phyloP scores from a whole-genome alignment of 1,284 basidiomycete species.

The Boletus mariae region DNA sequence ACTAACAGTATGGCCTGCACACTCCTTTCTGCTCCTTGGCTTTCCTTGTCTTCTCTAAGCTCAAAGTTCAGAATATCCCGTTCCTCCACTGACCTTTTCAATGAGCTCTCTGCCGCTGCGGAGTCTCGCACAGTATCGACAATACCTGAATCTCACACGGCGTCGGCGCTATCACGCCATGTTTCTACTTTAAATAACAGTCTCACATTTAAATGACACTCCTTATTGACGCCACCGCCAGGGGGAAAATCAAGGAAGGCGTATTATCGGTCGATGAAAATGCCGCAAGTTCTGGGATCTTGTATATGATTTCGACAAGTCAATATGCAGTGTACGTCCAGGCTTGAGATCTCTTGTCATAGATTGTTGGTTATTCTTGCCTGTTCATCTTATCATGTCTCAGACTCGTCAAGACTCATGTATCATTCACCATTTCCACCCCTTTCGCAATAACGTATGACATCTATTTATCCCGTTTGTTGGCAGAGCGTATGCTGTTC shows the following conservation, averaged over 20 bases:
- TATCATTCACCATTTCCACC: neutral
- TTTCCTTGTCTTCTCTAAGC: neutral
- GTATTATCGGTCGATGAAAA: conserved; percentile 30
- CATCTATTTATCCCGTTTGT: neutral
- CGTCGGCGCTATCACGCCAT: conserved; percentile 13
- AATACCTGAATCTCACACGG: conserved; percentile 20
- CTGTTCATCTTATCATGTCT: neutral
- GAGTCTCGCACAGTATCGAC: neutral
- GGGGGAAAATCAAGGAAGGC: conserved; percentile 17
- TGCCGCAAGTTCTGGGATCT: conserved; percentile 44
- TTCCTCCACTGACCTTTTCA: conserved; percentile 3
- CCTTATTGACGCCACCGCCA: conserved; percentile 4
- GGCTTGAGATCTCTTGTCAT: neutral
- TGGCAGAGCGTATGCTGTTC: conserved; percentile 57
- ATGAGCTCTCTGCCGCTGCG: conserved; percentile 9
- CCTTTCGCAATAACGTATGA: neutral
- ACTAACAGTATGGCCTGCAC: no score
- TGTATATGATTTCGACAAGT: conserved; percentile 47
- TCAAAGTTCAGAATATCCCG: neutral
- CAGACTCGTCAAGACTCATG: neutral
- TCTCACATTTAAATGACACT: conserved; percentile 10
- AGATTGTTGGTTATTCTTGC: neutral
- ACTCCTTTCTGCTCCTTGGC: conserved; percentile 7
- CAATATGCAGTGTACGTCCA: conserved; percentile 52
- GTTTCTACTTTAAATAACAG: neutral